Base-by-base conservation (phyloP, 2,329 filamentous ascomycete species). In the Alternaria brassicae region DNA sequence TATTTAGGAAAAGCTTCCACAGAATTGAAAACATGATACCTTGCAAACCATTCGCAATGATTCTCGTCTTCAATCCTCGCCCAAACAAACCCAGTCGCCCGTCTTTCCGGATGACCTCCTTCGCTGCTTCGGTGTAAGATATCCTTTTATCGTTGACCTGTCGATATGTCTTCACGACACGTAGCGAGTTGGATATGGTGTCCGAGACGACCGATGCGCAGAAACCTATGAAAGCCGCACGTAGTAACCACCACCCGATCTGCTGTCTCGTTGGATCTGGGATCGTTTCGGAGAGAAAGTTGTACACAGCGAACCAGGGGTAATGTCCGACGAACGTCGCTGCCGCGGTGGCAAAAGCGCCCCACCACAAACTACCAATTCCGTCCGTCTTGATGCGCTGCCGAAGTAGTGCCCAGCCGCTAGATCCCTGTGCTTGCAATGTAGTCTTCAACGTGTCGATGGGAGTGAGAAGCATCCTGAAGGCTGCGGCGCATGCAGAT, bases 291-390 rank as follows among this genome's bases (percentile, higher is more conserved):
- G 71, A 73, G 0, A 73, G 62, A 23, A 70, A 64, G 36, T 72
- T 72, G 50, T 72, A 73, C 1, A 61, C 65, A 1, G 70, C 70
- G 37, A 73, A 73, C 71, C 71, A 73, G 6, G 71, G 71, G 49
- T 73, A 73, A 17, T 73, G 70, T 5, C 71, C 71, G 0, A 72
- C 69, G 30, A 73, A 73, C 0, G 71, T 73, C 3, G 71, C 71
- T 23, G 71, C 71, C 8, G 71, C 71, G 6, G 71, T 73, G 2
- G 70, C 71, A 28, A 72, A 70, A n/a, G 70, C 63, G 13, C 71
- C 71, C 71, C 71, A 73, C 71, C 71, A 73, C 4, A 73, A 62
- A 52, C 68, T 71, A 1, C 69, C 67, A 15, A 73, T 54, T 0
- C 71, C 71, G 34, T 73, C 62, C 1, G 64, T 68, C 12, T 61